Conservation (phyloP, 176 grass and related monocot species). For the Avena eriantha region DNA sequence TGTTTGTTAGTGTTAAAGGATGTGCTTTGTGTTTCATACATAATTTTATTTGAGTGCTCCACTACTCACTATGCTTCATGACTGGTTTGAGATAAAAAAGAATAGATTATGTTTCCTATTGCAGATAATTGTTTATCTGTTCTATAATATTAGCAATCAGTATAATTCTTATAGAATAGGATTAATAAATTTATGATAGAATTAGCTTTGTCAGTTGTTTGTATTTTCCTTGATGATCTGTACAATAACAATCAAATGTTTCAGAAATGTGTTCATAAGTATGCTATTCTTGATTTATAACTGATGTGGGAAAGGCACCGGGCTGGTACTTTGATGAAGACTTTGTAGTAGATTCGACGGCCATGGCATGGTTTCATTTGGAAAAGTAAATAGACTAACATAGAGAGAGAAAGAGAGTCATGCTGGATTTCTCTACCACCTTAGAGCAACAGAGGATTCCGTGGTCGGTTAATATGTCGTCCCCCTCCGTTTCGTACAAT, state of each 20-base stretch:
- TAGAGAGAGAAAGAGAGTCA: too few species aligned
- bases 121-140: not conserved
- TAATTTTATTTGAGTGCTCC: not conserved
- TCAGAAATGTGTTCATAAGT: not conserved
- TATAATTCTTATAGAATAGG: not conserved
- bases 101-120: not conserved
- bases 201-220: not conserved
- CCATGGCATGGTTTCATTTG: too few species aligned
- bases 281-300: not conserved
- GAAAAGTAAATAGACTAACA: too few species aligned
- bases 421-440: too few species aligned
- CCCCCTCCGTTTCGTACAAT: not conserved
- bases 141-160: not conserved
- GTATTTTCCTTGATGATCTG: not conserved
- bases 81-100: not conserved
- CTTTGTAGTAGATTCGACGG: too few species aligned
- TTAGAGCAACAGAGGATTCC: too few species aligned
- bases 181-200: not conserved
- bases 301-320: not conserved
- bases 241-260: not conserved
- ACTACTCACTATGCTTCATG: not conserved
- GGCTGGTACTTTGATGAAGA: too few species aligned
- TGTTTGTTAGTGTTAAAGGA: not conserved
- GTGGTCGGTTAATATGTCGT: too few species aligned
- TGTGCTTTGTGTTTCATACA: not conserved